Evolutionary conservation across 805 yeast species (phyloP), one percentile per base, ranked within the genome.

Genomic region (Cyberlindnera suaveolens): DNA sequence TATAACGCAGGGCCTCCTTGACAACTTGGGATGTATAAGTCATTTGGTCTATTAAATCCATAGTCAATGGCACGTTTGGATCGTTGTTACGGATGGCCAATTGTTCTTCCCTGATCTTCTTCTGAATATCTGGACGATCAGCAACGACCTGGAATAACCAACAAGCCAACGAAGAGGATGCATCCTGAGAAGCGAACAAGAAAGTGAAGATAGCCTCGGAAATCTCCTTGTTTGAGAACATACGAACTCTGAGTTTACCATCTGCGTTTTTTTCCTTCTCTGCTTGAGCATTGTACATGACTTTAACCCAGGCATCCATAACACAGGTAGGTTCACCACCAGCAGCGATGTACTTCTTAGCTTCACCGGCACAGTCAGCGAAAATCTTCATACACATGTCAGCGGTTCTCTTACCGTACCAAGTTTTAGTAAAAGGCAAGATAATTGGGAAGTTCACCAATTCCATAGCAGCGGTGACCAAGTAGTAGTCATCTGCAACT

Each of bases 101-200:
- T 71, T 93, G 99, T 67, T 93, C 99, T 65, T 85, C 86, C 69
- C 98, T 85, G 51, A 93, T 77, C 66, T 90, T 90, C 34, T 66
- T 72, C 63, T 80, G 78, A 46, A 93, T 83, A 52, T 93, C 98
- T 34, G 97, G 97, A 60, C 96, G 79, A 64, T 93, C 99, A 48
- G 96, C 90, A 44, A 89, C 82, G 55, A 89, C 78, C 73, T 93
- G 99, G 80, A 91, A 93, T 58, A 93, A 74, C 99, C 99, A 93
- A 67, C 98, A 91, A 50, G 96, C 93, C 54, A 95, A 81, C 4
- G 97, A 87, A 1, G 97, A 89, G 7, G 96, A 85, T 19, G 99
- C 99, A 67, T 93, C 99, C 69, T 93, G 99, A 5, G 96, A 85
- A 6, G 99, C 99, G 65, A 93, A 93, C 64, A 93, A 71, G 66